Evolutionary conservation across 129 eudicot species (phyloP).

Genomic region (Flaveria robusta): DNA sequence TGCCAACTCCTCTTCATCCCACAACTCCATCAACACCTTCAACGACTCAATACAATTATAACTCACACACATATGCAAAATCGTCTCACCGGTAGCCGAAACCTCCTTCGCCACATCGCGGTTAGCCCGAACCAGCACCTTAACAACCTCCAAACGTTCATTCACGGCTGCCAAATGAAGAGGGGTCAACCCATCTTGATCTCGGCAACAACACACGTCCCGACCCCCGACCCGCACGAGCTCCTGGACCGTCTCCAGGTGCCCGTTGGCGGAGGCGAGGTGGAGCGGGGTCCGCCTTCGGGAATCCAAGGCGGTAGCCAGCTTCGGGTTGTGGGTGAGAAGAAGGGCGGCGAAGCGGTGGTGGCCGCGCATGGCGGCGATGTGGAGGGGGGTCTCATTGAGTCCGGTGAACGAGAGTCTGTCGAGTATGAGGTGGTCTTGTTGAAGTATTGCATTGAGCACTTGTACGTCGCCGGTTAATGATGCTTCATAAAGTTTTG

Average conservation of each 20-base stretch:
- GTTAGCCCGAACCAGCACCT: slow-evolving; percentile 13
- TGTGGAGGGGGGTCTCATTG: slow-evolving; percentile 30
- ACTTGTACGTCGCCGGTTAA: slow-evolving; percentile 25
- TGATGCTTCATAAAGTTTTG: slow-evolving; percentile 26
- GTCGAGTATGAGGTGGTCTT: slow-evolving; percentile 33
- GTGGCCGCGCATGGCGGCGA: slow-evolving; percentile 33
- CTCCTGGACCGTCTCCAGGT: slow-evolving; percentile 16
- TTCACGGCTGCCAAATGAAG: slow-evolving; percentile 34
- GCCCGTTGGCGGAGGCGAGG: slow-evolving; percentile 27
- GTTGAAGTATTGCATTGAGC: slow-evolving; percentile 23
- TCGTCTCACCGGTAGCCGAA: slow-evolving; percentile 15
- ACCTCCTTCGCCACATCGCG: slow-evolving; percentile 27
- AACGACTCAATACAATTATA: slow-evolving; percentile 30
- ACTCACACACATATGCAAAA: slow-evolving; percentile 40
- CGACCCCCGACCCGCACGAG: slow-evolving; percentile 16
- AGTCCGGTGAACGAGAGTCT: slow-evolving; percentile 27
- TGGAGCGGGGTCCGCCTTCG: slow-evolving; percentile 35
- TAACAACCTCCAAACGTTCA: slow-evolving; percentile 33
- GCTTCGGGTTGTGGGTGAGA: slow-evolving; percentile 22
- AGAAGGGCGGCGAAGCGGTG: slow-evolving; percentile 15
- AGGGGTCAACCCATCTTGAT: slow-evolving; percentile 35
- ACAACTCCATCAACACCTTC: slow-evolving; percentile 25
- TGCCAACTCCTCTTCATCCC: slow-evolving; percentile 29
- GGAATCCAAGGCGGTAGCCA: slow-evolving; percentile 17
- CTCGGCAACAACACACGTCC: neutral